Base-by-base conservation (phyloP, 192 early-diverging fungal species). In the Dimargaris xerosporica region DNA sequence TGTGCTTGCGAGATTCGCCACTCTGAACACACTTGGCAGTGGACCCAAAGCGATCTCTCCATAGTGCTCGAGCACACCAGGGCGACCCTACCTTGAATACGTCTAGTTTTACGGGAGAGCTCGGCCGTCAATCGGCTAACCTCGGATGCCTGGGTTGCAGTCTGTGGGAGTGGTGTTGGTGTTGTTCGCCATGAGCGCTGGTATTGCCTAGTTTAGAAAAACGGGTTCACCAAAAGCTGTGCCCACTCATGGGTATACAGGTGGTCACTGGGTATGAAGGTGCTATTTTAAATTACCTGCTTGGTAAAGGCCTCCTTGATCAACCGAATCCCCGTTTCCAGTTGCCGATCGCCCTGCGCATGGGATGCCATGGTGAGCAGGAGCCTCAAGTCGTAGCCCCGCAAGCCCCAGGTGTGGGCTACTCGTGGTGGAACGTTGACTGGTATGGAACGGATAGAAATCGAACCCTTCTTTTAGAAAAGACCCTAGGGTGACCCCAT, bases 241-340 rank as follows among this genome's bases (percentile, higher is more conserved):
- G 50, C 19, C 19, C 9, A 19, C 3, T n/a, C 11, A 11, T 19
- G n/a, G 21, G 11, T n/a, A n/a, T n/a, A n/a, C n/a, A n/a, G n/a
- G n/a, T 19, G 11, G 28, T 26, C 21, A 0, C 28, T 2, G 21
- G 28, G 7, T 28, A 52, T 52, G 19, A 3, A 11, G 50, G 23
- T n/a, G 19, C 28, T 29, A 9, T 12, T 15, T 11, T 39, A 0
- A 43, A 17, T 44, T 44, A 60, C 58, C 58, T 60, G 58, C 39
- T 39, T 26, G 19, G 41, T 23, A 43, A 60, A 60, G 41, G 58
- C 58, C 43, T 60, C 58, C 19, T 34, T 26, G 16, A 60, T 43
- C 23, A 60, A 26, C 16, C 58, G 58, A 10, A 60, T 60, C 4
- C 58, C 58, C 5, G 58, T 60, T 28, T 60, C 58, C 19, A 60